These are phyloP conservation scores for Boletus mariae DNA, from an alignment of 1,284 basidiomycete species.

Conservation along the genomic window DNA sequence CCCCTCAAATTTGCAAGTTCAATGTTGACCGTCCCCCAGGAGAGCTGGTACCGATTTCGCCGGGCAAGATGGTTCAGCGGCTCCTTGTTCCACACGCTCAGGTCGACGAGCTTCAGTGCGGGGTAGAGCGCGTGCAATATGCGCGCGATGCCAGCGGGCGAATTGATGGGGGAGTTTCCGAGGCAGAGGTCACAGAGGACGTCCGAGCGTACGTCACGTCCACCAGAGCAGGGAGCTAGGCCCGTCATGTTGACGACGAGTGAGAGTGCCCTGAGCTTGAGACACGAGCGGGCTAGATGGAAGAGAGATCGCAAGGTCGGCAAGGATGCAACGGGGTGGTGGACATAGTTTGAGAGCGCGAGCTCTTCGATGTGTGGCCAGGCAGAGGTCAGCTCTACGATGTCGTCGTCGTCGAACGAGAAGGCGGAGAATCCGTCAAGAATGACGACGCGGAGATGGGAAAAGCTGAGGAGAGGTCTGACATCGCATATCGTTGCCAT, in stretches of 20 bases:
- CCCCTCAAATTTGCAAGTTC: constrained; percentile 8
- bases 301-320: constrained; percentile 22
- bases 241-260: constrained; percentile 21
- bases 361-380: constrained; percentile 24
- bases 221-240: neutral
- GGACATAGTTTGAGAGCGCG: constrained; percentile 17
- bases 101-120: constrained; percentile 18
- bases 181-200: constrained; percentile 16
- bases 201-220: neutral
- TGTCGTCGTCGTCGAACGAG: constrained; percentile 15
- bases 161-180: constrained; percentile 21
- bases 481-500: constrained; percentile 12
- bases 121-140: constrained; percentile 19
- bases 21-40: constrained; percentile 19
- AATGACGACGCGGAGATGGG: constrained; percentile 10
- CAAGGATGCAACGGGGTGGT: constrained; percentile 11
- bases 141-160: constrained; percentile 12
- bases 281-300: constrained; percentile 8
- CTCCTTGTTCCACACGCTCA: constrained; percentile 22
- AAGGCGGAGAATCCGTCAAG: constrained; percentile 21
- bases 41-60: constrained; percentile 14
- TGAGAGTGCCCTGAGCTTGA: constrained; percentile 14
- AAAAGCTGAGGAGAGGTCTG: constrained; percentile 18
- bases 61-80: constrained; percentile 14
- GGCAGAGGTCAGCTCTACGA: constrained; percentile 12